Conservation (phyloP, 768 basidiomycete species). For the Lactarius tabidus region DNA sequence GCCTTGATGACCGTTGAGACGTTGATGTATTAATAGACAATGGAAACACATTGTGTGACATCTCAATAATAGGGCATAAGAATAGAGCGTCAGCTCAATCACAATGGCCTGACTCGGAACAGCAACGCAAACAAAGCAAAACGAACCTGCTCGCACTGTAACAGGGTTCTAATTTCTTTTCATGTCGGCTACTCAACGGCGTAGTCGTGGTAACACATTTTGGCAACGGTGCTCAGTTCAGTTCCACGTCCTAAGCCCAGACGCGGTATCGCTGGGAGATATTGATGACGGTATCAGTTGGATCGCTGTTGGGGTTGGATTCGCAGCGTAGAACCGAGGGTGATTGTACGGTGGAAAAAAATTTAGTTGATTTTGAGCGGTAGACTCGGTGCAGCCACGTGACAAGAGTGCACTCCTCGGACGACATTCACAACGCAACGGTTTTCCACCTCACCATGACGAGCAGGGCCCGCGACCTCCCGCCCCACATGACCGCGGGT, state of each 20-base stretch:
- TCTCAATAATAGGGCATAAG: not conserved
- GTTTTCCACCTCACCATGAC: constrained; percentile 13
- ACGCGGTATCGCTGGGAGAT: too few species aligned
- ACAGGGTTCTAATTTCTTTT: not conserved
- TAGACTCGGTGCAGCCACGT: constrained; percentile 15
- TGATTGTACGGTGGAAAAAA: too few species aligned
- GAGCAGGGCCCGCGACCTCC: constrained; percentile 18
- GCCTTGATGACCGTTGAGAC: not conserved
- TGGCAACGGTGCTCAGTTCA: not conserved
- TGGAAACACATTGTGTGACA: not conserved
- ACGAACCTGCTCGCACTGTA: not conserved
- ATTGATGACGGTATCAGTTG: too few species aligned
- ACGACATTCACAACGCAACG: not conserved
- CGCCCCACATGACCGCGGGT: constrained; percentile 12
- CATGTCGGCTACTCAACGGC: not conserved
- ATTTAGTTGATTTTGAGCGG: too few species aligned
- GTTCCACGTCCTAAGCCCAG: not conserved
- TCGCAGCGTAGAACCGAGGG: too few species aligned
- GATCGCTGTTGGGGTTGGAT: too few species aligned
- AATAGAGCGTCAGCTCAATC: not conserved
- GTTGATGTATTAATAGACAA: not conserved
- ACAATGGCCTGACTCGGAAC: not conserved
- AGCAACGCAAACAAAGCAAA: not conserved
- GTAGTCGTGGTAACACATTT: not conserved
- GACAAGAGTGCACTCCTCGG: not conserved